Conservation (phyloP, 768 basidiomycete genomes). For the Agrocybe pediades region DNA sequence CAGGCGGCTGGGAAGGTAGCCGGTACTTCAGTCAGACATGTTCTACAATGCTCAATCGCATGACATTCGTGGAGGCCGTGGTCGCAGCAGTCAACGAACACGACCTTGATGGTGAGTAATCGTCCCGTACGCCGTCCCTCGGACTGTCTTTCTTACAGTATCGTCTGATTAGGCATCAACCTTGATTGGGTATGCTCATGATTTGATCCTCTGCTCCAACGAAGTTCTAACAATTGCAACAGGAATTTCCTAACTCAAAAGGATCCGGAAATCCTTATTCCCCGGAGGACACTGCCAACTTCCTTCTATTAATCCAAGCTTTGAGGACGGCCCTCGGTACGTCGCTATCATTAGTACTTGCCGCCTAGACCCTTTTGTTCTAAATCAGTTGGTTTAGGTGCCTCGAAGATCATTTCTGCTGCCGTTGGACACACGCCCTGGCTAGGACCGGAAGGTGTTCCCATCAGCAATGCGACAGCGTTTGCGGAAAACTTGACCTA, state of each 20-base stretch:
- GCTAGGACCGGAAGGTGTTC: conserved; percentile 57
- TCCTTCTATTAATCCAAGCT: conserved; percentile 56
- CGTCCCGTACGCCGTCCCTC: neutral
- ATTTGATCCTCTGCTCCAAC: neutral
- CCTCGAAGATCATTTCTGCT: conserved; percentile 64
- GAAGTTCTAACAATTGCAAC: neutral
- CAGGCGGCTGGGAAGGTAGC: conserved; percentile 67
- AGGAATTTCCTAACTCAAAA: conserved; percentile 70
- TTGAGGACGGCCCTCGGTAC: conserved; percentile 56
- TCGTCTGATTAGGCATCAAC: conserved; percentile 38
- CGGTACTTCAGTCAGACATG: conserved; percentile 61
- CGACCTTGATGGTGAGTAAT: conserved; percentile 56
- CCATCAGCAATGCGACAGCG: conserved; percentile 61
- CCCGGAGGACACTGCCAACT: conserved; percentile 58
- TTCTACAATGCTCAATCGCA: conserved; percentile 42
- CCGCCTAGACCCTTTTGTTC: too few relatives aligned
- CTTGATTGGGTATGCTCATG: conserved; percentile 54
- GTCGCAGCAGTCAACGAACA: conserved; percentile 52
- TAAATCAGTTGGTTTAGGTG: too few relatives aligned
- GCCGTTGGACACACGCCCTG: conserved; percentile 72
- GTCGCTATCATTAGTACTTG: too few relatives aligned
- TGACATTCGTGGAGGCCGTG: conserved; percentile 55
- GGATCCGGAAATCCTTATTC: conserved; percentile 65
- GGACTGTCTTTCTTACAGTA: too few relatives aligned
- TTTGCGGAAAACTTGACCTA: conserved; percentile 66